Evolutionary conservation across 2,329 filamentous ascomycete genomes (phyloP).

Genomic region (Aureobasidium sp.): DNA sequence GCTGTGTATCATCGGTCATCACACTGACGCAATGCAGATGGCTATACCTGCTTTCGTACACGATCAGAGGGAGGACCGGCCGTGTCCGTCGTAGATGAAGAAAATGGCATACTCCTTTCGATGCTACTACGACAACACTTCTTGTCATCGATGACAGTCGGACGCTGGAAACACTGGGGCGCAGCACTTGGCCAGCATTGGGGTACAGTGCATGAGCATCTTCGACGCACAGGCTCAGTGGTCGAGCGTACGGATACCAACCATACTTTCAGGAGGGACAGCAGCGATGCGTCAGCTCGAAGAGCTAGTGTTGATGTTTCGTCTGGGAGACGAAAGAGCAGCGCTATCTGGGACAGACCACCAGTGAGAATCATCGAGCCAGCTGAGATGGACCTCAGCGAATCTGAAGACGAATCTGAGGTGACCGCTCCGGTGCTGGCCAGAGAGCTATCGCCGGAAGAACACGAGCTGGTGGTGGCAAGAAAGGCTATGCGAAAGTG

Average conservation of each 20-base stretch:
- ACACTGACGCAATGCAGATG: slow-evolving; percentile 42
- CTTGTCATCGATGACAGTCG: slow-evolving; percentile 72
- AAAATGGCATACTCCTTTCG: slow-evolving; percentile 79
- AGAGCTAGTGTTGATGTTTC: not conserved
- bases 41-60: slow-evolving; percentile 68
- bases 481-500: slow-evolving; percentile 64
- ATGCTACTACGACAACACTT: slow-evolving; percentile 87
- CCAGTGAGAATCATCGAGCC: not conserved
- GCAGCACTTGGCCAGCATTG: slow-evolving; percentile 56
- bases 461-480: slow-evolving; percentile 54
- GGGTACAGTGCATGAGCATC: slow-evolving; percentile 52
- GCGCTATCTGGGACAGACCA: not conserved
- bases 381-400: slow-evolving; percentile 17
- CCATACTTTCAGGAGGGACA: slow-evolving; percentile 12
- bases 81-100: slow-evolving; percentile 72
- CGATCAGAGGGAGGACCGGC: slow-evolving; percentile 65
- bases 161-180: slow-evolving; percentile 68
- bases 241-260: slow-evolving; percentile 17
- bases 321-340: slow-evolving; percentile 6
- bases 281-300: not conserved
- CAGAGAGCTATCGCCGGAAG: slow-evolving; percentile 30
- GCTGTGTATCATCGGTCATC: too few relatives aligned
- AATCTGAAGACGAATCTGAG: slow-evolving; percentile 27
- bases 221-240: slow-evolving; percentile 43
- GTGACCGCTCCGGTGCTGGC: slow-evolving; percentile 33